Base-by-base conservation (phyloP, 1,284 basidiomycete genomes). In the Ceratobasidium sp. region DNA sequence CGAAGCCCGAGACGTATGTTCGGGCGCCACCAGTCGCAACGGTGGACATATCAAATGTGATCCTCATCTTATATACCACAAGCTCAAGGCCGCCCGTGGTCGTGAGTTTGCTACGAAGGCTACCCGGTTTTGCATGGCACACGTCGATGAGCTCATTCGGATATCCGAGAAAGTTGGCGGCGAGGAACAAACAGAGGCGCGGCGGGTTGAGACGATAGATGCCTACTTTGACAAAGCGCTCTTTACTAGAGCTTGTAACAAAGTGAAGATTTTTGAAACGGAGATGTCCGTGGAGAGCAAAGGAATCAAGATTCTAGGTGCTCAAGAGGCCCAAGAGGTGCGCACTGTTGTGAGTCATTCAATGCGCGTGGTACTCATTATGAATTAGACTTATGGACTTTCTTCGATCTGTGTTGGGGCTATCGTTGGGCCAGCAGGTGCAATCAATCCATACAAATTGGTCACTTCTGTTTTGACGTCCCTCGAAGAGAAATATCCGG, bases 21-120 rank as follows among this genome's bases (percentile, higher is more conserved):
- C 89, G 0, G 91, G 91, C 5, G 91, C 91, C 15, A 91, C 90
- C 0, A 91, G 86, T 53, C 85, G 91, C 76, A 93, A 93, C 76
- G 91, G 91, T 1, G 91, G 91, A 0, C 91, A 93, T 78, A 87
- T 91, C 31, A 75, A 75, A 48, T 75, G 66, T 33, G 74, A 71
- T 41, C 59, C 54, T 22, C 45, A 75, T 53, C 56, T 60, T 3
- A 45, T 50, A n/a, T 63, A 53, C 27, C 66, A 60, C 48, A 56
- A 63, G 33, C 31, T 45, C 33, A 54, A 63, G 36, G 27, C 31
- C n/a, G 33, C 22, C 19, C 48, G n/a, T 45, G 57, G 56, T 7
- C 51, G 80, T 17, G 80, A 83, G 8, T 80, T 81, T 29, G 90
- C 91, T 0, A 83, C 85, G 78, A 82, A 85, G 73, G 88, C 91